phyloP scores from a whole-genome alignment of 768 basidiomycete species.

The Dioszegia crocea region DNA sequence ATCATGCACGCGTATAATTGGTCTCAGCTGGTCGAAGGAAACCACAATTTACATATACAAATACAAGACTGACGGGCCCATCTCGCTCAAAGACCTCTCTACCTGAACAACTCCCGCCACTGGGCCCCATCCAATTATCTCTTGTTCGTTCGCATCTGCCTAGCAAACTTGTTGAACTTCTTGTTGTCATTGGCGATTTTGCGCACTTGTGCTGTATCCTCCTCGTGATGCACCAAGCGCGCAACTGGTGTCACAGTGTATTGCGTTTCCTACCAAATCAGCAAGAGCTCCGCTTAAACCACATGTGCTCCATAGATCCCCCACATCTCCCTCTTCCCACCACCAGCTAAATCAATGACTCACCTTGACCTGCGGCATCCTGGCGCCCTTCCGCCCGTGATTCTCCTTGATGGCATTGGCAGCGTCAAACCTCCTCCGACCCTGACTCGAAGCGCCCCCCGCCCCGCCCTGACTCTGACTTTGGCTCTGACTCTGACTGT shows the following conservation, averaged over 20 bases:
- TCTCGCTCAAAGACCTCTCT: too few species aligned
- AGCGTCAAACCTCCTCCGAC: constrained; percentile 29
- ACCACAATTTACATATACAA: constrained; percentile 1
- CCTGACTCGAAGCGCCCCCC: background rate
- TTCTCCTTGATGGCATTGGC: constrained; percentile 33
- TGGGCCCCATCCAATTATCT: background rate
- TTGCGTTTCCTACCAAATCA: constrained; percentile 43
- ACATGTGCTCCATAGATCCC: too few species aligned
- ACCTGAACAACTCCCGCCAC: too few species aligned
- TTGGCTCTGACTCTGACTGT: constrained; percentile 2
- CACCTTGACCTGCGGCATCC: constrained; percentile 28
- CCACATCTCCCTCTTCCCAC: too few species aligned
- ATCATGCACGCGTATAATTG: too few species aligned
- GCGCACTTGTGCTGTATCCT: constrained; percentile 27
- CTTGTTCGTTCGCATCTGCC: constrained; percentile 29
- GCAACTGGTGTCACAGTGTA: constrained; percentile 38
- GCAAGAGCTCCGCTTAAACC: too few species aligned
- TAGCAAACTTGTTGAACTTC: constrained; percentile 43
- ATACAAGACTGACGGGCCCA: too few species aligned
- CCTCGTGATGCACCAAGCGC: constrained; percentile 25
- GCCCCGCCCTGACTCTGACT: background rate
- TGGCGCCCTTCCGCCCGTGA: constrained; percentile 34
- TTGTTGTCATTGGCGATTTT: constrained; percentile 36
- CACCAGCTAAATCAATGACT: too few species aligned
- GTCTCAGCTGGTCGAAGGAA: too few species aligned